Percentiles rank a stretch among this genome's conserved stretches.
These are phyloP conservation scores for Penicillium sp. DNA, from an alignment of 2,329 filamentous ascomycete species.

Conservation along the genomic window DNA sequence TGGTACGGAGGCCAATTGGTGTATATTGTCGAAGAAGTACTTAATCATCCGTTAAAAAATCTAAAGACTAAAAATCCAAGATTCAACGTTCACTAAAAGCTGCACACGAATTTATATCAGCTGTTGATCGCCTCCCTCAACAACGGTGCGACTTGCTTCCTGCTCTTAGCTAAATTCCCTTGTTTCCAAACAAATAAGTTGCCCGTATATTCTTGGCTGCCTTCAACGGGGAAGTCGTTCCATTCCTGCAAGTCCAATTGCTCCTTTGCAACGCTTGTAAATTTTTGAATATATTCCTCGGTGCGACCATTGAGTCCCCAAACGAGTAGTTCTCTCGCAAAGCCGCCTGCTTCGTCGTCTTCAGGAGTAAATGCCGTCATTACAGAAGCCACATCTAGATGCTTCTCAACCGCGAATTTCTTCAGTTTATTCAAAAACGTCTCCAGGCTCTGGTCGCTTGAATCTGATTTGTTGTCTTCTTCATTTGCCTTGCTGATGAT, in stretches of 20 bases:
- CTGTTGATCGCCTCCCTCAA: slow-evolving; percentile 43
- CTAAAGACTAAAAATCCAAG: background rate
- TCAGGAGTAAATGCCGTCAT: slow-evolving; percentile 55
- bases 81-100: background rate
- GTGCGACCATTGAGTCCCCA: slow-evolving; percentile 40
- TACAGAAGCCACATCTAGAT: slow-evolving; percentile 53
- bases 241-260: slow-evolving; percentile 41
- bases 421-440: slow-evolving; percentile 41
- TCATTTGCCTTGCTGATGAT: slow-evolving; percentile 47
- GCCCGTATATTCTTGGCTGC: slow-evolving; percentile 14
- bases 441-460: slow-evolving; percentile 15
- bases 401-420: slow-evolving; percentile 43
- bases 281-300: slow-evolving; percentile 41
- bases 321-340: slow-evolving; percentile 52
- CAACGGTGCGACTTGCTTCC: slow-evolving; percentile 61
- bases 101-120: background rate
- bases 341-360: slow-evolving; percentile 30
- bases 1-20: background rate
- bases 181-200: slow-evolving; percentile 51
- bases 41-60: background rate
- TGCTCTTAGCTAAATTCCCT: slow-evolving; percentile 53
- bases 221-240: slow-evolving; percentile 8
- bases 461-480: background rate
- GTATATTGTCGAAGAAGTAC: background rate
- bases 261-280: slow-evolving; percentile 39